A percentile compares a stretch with the other conserved stretches of the same genome.
These are phyloP conservation scores for Fraxinus latifolia DNA, from an alignment of 305 asterid species.

Conservation along the genomic window DNA sequence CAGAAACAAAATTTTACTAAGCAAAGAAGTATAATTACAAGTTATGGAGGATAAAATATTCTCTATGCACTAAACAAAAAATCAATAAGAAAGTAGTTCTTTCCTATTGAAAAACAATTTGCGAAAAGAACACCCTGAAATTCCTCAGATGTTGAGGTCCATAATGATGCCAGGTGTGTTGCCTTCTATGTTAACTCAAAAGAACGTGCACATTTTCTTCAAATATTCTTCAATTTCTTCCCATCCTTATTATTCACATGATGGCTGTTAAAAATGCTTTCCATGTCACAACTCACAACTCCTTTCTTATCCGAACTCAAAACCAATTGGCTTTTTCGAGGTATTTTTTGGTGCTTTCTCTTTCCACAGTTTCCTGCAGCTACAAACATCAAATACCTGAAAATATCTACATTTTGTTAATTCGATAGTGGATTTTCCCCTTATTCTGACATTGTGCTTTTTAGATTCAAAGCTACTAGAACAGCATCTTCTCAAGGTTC, in stretches of 20 bases:
- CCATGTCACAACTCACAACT: not conserved
- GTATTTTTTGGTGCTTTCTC: not conserved
- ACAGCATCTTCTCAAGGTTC: slow-evolving; percentile 4
- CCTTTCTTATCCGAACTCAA: not conserved
- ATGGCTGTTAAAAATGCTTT: not conserved
- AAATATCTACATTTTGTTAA: not conserved
- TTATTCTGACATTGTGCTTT: not conserved
- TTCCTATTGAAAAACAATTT: not conserved
- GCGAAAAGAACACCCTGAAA: not conserved
- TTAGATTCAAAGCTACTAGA: not conserved
- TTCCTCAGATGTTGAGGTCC: not conserved
- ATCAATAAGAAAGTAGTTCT: not conserved
- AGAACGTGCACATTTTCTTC: not conserved
- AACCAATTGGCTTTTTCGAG: slow-evolving; percentile 1
- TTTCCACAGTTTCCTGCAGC: not conserved
- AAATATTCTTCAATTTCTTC: slow-evolving; percentile 9
- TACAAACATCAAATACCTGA: not conserved
- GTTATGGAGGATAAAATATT: not conserved
- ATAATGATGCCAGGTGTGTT: not conserved
- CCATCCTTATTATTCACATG: not conserved
- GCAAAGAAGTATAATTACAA: not conserved
- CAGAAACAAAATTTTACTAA: not conserved
- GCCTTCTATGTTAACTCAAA: not conserved
- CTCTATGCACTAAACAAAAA: not conserved
- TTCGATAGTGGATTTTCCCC: not conserved